phyloP scores from a whole-genome alignment of 2,329 filamentous ascomycete genomes.

The Bipolaris victoriae region DNA sequence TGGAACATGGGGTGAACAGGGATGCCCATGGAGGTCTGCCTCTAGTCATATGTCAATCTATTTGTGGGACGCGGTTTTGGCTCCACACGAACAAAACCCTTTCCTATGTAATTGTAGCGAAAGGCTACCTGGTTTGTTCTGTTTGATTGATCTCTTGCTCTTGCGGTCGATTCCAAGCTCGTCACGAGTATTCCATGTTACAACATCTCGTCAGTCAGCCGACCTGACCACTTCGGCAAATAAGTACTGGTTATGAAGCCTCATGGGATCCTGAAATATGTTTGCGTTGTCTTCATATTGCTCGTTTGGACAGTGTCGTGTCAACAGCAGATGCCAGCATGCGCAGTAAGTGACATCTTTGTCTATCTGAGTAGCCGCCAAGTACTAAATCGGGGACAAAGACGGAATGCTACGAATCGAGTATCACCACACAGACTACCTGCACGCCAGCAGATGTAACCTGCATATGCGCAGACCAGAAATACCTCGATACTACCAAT shows the following conservation, averaged over 20 bases:
- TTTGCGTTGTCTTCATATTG: not conserved
- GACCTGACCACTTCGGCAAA: not conserved
- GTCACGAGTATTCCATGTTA: not conserved
- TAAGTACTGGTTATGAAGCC: not conserved
- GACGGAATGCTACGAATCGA: slow-evolving; percentile 5
- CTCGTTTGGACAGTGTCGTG: not conserved
- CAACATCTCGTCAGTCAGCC: not conserved
- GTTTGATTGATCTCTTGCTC: no score
- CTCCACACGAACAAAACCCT: no score
- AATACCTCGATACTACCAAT: slow-evolving; percentile 9
- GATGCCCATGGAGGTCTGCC: no score
- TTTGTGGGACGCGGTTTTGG: no score
- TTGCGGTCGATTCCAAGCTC: not conserved
- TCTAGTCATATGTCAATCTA: no score
- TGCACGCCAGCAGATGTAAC: slow-evolving; percentile 14
- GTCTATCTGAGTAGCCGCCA: no score
- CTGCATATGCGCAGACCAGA: slow-evolving; percentile 17
- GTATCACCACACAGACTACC: not conserved
- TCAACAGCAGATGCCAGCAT: slow-evolving; percentile 7
- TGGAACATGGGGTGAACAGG: no score
- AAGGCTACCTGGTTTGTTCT: no score
- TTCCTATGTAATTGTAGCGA: no score
- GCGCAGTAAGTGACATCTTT: slow-evolving; percentile 7
- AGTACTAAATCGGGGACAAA: not conserved
- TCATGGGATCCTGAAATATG: not conserved